Percentiles rank a stretch among this genome's conserved stretches.
These are phyloP conservation scores for Pichia sp. DNA, from an alignment of 1,139 yeast genomes.

Conservation along the genomic window DNA sequence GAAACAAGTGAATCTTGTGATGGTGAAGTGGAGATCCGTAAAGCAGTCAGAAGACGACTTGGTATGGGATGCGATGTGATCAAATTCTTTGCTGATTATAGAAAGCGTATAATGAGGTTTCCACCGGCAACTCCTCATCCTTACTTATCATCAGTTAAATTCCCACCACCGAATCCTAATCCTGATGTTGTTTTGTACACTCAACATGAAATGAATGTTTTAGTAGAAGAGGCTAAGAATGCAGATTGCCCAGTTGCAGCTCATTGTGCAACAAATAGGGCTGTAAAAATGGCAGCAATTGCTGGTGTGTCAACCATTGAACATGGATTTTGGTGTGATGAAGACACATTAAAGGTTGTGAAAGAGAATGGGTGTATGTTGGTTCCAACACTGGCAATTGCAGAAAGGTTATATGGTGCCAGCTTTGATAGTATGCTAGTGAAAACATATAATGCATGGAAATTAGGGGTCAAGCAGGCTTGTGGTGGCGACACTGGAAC, in stretches of 20 bases:
- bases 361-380: conserved; percentile 17
- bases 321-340: conserved; percentile 22
- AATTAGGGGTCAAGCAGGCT: conserved; percentile 20
- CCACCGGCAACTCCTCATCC: conserved; percentile 24
- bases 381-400: conserved; percentile 22
- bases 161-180: conserved; percentile 22
- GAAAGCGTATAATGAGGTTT: conserved; percentile 22
- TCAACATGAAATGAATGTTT: conserved; percentile 22
- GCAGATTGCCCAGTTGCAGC: conserved; percentile 24
- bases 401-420: conserved; percentile 18
- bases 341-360: conserved; percentile 14
- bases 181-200: conserved; percentile 23
- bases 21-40: conserved; percentile 22
- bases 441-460: conserved; percentile 18
- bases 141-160: conserved; percentile 20
- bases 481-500: conserved; percentile 26
- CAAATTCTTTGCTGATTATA: conserved; percentile 23
- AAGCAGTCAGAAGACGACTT: conserved; percentile 21
- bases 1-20: conserved; percentile 22
- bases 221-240: conserved; percentile 21
- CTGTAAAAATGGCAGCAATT: conserved; percentile 21
- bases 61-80: conserved; percentile 24
- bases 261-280: conserved; percentile 22
- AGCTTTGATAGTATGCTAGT: conserved; percentile 15
- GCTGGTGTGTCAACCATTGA: conserved; percentile 23